These are phyloP conservation scores for Toxicodendron radicans DNA, from an alignment of 345 rosid species.

Conservation along the genomic window DNA sequence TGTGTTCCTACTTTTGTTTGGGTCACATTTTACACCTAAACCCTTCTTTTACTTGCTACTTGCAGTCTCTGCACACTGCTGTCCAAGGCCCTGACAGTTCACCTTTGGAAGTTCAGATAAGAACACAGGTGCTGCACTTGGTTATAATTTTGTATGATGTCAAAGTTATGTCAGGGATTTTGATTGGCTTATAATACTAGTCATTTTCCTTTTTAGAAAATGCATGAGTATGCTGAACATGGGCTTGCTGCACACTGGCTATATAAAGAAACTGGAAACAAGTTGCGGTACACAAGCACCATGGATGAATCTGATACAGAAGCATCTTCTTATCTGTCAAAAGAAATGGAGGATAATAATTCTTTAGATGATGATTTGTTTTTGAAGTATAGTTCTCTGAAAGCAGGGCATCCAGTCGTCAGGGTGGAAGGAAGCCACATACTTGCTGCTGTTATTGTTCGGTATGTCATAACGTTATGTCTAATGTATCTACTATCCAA, in stretches of 20 bases:
- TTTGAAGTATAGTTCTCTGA: slow-evolving; percentile 54
- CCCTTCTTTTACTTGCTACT: slow-evolving; percentile 15
- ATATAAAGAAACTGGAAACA: slow-evolving; percentile 63
- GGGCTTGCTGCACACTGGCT: slow-evolving; percentile 93
- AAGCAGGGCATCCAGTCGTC: slow-evolving; percentile 71
- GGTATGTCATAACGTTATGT: slow-evolving; percentile 32
- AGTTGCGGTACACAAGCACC: slow-evolving; percentile 34
- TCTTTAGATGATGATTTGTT: slow-evolving; percentile 36
- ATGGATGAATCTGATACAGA: slow-evolving; percentile 48
- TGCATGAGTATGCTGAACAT: slow-evolving; percentile 80
- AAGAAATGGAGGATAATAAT: slow-evolving; percentile 36
- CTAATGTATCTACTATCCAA: not conserved
- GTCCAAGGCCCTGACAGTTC: slow-evolving; percentile 70
- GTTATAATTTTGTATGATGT: slow-evolving; percentile 7
- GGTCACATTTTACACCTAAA: not conserved
- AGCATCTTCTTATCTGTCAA: slow-evolving; percentile 38
- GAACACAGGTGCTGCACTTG: slow-evolving; percentile 55
- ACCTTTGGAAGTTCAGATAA: slow-evolving; percentile 77
- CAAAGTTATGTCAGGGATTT: not conserved
- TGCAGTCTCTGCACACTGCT: slow-evolving; percentile 79
- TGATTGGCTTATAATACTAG: slow-evolving; percentile 9
- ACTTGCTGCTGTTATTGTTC: slow-evolving; percentile 67
- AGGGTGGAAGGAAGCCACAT: slow-evolving; percentile 72
- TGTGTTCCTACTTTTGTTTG: not conserved
- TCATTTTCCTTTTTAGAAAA: slow-evolving; percentile 41